Evolutionary conservation across 257 asterid species (phyloP).

Genomic region (Solanum megistacrolobum): DNA sequence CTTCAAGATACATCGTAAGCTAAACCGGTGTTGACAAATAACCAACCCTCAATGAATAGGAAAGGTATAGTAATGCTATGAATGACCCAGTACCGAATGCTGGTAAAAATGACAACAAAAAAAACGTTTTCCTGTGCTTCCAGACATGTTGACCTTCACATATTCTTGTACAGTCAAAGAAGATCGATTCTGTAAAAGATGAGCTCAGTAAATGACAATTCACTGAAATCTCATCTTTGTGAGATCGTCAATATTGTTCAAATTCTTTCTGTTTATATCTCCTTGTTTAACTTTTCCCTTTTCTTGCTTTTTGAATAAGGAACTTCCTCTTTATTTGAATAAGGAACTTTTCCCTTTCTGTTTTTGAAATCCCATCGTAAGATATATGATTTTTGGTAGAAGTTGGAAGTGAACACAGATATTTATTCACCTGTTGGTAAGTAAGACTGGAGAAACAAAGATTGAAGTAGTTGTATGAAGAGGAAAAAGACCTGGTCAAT

Average conservation of each 20-base stretch:
- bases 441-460: background rate
- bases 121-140: background rate
- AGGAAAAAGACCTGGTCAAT: background rate
- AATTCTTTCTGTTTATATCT: background rate
- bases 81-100: background rate
- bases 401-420: background rate
- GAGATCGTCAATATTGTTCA: background rate
- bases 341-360: no score
- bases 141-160: background rate
- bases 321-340: background rate
- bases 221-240: background rate
- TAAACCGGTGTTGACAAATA: background rate
- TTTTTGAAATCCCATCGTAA: no score
- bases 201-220: background rate
- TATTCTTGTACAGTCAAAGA: background rate
- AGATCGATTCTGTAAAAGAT: background rate
- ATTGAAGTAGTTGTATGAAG: background rate
- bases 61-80: background rate
- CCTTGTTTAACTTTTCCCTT: background rate
- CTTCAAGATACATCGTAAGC: background rate
- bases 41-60: background rate
- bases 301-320: background rate
- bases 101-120: background rate
- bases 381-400: background rate
- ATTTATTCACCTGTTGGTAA: background rate